phyloP scores from a whole-genome alignment of 2,329 filamentous ascomycete species.

The Penicillium sp. region DNA sequence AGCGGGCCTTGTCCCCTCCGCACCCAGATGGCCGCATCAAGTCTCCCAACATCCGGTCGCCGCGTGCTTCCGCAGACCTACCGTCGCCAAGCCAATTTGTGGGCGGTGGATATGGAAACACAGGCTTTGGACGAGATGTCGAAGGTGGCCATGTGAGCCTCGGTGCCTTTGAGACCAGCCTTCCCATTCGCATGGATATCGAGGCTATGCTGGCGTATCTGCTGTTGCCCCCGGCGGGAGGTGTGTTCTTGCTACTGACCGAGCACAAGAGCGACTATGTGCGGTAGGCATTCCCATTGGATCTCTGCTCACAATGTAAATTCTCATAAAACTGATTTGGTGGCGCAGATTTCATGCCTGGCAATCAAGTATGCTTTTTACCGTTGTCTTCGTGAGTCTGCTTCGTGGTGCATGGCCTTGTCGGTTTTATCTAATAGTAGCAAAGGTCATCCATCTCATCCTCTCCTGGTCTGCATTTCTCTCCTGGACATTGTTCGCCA shows the following conservation, averaged over 20 bases:
- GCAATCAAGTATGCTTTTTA: slow-evolving; percentile 85
- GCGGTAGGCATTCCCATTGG: slow-evolving; percentile 53
- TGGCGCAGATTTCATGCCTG: slow-evolving; percentile 81
- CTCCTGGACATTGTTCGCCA: slow-evolving; percentile 76
- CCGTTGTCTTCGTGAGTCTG: slow-evolving; percentile 56
- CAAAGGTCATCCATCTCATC: slow-evolving; percentile 75
- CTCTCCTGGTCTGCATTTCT: slow-evolving; percentile 81
- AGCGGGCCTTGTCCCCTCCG: slow-evolving; percentile 74
- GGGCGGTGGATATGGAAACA: slow-evolving; percentile 40
- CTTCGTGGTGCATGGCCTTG: not conserved
- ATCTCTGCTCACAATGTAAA: not conserved
- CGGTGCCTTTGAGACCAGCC: slow-evolving; percentile 77
- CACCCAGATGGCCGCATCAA: slow-evolving; percentile 48
- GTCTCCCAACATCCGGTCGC: slow-evolving; percentile 55
- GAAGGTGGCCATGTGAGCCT: slow-evolving; percentile 64
- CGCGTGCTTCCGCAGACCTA: slow-evolving; percentile 48
- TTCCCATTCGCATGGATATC: slow-evolving; percentile 81
- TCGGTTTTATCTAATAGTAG: slow-evolving; percentile 6
- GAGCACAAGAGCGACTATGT: slow-evolving; percentile 98
- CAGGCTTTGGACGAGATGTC: slow-evolving; percentile 40
- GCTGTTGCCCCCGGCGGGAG: slow-evolving; percentile 77
- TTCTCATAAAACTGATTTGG: not conserved
- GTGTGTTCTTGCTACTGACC: slow-evolving; percentile 75
- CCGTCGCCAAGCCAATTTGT: slow-evolving; percentile 42
- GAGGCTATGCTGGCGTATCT: slow-evolving; percentile 90